Percentiles rank a stretch among this genome's conserved stretches.
These are phyloP conservation scores for Monilinia vaccinii-corymbosi DNA, from an alignment of 2,329 filamentous ascomycete species.

Conservation along the genomic window DNA sequence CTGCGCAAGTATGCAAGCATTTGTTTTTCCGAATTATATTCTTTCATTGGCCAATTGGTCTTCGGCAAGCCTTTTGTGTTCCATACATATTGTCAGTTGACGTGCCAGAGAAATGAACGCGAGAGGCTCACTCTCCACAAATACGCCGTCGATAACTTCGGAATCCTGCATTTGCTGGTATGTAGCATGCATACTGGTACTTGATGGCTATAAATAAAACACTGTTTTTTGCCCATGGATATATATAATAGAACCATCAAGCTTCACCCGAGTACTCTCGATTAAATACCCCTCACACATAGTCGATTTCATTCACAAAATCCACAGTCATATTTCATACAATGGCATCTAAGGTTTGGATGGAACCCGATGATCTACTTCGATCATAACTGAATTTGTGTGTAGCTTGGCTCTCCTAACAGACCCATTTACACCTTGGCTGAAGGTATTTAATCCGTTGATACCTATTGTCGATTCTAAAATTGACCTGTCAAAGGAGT, in stretches of 20 bases:
- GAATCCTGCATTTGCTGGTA: background rate
- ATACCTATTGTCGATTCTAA: no score
- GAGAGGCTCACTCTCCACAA: background rate
- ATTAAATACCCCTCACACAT: background rate
- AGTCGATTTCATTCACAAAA: background rate
- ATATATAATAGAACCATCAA: background rate
- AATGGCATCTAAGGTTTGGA: constrained; percentile 3
- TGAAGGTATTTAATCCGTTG: constrained; percentile 16
- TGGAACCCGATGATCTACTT: background rate
- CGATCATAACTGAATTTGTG: background rate
- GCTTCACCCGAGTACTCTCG: background rate
- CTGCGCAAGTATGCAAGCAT: background rate
- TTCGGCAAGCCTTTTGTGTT: background rate
- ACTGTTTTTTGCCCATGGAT: background rate
- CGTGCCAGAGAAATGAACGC: background rate
- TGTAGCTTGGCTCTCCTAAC: constrained; percentile 7
- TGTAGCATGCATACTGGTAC: background rate
- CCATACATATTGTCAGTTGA: background rate
- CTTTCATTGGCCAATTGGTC: background rate
- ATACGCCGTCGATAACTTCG: background rate
- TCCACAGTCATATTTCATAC: background rate
- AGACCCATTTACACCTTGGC: constrained; percentile 24
- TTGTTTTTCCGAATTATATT: background rate
- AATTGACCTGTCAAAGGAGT: background rate
- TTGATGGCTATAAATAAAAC: background rate